Evolutionary conservation across 768 basidiomycete species (phyloP).

Genomic region (Hericium erinaceus): DNA sequence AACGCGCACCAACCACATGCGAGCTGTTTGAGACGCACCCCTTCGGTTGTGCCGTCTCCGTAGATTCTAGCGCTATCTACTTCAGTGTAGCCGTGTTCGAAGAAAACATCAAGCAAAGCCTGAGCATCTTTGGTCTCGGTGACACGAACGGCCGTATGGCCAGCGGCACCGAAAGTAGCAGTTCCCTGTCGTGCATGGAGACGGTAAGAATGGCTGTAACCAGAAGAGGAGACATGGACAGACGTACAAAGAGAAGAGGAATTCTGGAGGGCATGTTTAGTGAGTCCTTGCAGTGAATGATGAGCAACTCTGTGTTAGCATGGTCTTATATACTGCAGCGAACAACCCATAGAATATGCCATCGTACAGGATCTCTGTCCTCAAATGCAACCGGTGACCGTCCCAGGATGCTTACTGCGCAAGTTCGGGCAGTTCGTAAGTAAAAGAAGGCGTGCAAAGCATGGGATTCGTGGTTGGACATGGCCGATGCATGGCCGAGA

Average conservation of each 20-base stretch:
- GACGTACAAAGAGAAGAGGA: not conserved
- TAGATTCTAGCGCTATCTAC: conserved; percentile 47
- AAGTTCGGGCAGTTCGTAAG: too few relatives aligned
- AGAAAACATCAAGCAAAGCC: conserved; percentile 36
- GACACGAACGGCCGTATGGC: conserved; percentile 32
- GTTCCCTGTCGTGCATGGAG: conserved; percentile 28
- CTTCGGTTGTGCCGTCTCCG: conserved; percentile 46
- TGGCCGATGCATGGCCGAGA: too few relatives aligned
- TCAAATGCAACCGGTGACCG: too few relatives aligned
- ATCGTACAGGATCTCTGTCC: conserved; percentile 34
- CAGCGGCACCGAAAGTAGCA: conserved; percentile 35
- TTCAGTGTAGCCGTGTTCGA: conserved; percentile 28
- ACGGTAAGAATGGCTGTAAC: not conserved
- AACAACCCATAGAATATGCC: too few relatives aligned
- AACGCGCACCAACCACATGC: not conserved
- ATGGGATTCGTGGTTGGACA: too few relatives aligned
- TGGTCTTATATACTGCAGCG: too few relatives aligned
- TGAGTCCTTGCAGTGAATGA: too few relatives aligned
- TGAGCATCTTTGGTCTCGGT: conserved; percentile 28
- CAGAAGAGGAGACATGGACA: conserved; percentile 14
- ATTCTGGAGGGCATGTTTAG: not conserved
- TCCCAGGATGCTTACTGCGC: too few relatives aligned
- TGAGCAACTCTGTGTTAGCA: conserved; percentile 11
- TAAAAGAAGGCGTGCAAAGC: too few relatives aligned
- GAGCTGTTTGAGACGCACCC: conserved; percentile 20